Conservation (phyloP, 1,139 yeast species). For the Taiozyma onychis region DNA sequence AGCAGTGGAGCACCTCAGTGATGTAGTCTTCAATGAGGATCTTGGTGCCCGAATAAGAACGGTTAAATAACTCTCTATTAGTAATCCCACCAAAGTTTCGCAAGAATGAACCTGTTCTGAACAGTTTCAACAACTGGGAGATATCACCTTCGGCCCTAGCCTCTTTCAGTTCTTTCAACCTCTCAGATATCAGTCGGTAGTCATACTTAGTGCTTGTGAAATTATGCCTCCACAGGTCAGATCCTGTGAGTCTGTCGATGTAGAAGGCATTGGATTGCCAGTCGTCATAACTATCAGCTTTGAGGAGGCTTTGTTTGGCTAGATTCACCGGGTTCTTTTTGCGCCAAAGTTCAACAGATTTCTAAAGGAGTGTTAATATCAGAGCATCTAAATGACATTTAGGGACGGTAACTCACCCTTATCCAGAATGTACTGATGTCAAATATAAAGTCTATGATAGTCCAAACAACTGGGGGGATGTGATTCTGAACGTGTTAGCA, state of each 20-base stretch:
- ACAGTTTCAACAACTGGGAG: constrained; percentile 54
- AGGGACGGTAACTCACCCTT: constrained; percentile 11
- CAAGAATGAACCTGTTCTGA: constrained; percentile 73
- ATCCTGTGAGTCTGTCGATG: constrained; percentile 62
- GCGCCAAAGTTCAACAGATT: constrained; percentile 25
- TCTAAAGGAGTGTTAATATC: constrained; percentile 25
- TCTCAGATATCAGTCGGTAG: constrained; percentile 70
- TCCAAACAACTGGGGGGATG: constrained; percentile 60
- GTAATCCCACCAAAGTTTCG: constrained; percentile 92
- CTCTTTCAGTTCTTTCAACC: constrained; percentile 54
- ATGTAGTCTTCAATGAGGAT: constrained; percentile 82
- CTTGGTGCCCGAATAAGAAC: constrained; percentile 86
- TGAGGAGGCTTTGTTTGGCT: constrained; percentile 17
- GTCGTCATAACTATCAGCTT: constrained; percentile 44
- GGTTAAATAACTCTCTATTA: constrained; percentile 69
- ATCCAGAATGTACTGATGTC: constrained; percentile 63
- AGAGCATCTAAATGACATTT: constrained; percentile 20
- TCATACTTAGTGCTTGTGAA: constrained; percentile 81
- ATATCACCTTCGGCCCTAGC: constrained; percentile 61
- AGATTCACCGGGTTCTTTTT: constrained; percentile 21
- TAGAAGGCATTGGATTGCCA: constrained; percentile 57
- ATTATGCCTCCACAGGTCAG: constrained; percentile 81
- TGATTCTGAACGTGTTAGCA: constrained; percentile 32
- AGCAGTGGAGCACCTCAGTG: constrained; percentile 64
- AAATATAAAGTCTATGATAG: constrained; percentile 47